These are phyloP conservation scores for Brassica nigra DNA, from an alignment of 345 rosid genomes.

Conservation along the genomic window DNA sequence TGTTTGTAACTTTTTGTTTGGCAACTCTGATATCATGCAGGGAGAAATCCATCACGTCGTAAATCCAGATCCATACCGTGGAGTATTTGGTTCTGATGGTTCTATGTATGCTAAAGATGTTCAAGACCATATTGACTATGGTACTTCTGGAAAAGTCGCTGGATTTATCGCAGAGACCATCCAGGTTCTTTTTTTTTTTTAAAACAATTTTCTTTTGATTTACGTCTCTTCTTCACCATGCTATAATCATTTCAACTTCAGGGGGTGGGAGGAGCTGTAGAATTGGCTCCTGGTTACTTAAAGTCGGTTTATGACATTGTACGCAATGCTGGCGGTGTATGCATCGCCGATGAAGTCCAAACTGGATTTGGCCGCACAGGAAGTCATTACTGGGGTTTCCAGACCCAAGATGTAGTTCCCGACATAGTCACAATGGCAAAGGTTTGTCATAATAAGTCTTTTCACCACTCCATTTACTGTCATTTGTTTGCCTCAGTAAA, in stretches of 20 bases:
- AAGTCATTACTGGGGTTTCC: slow-evolving; percentile 94
- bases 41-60: slow-evolving; percentile 92
- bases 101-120: slow-evolving; percentile 77
- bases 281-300: slow-evolving; percentile 91
- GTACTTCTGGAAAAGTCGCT: slow-evolving; percentile 86
- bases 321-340: slow-evolving; percentile 82
- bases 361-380: slow-evolving; percentile 94
- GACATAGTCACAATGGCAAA: slow-evolving; percentile 99
- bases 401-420: slow-evolving; percentile 92
- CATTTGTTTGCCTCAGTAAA: background rate
- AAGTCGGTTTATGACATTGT: slow-evolving; percentile 79
- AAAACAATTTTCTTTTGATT: background rate
- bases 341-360: slow-evolving; percentile 98
- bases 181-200: slow-evolving; percentile 53
- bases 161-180: slow-evolving; percentile 95
- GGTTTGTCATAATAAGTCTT: slow-evolving; percentile 45
- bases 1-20: background rate
- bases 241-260: slow-evolving; percentile 31
- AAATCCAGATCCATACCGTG: slow-evolving; percentile 91
- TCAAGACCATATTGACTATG: slow-evolving; percentile 87
- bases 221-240: slow-evolving; percentile 1
- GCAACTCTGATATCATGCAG: slow-evolving; percentile 43
- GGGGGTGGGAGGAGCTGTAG: slow-evolving; percentile 98
- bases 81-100: slow-evolving; percentile 83
- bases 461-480: background rate